Evolutionary conservation across 2,329 filamentous ascomycete genomes (phyloP).

Genomic region (Epichloe sibirici): DNA sequence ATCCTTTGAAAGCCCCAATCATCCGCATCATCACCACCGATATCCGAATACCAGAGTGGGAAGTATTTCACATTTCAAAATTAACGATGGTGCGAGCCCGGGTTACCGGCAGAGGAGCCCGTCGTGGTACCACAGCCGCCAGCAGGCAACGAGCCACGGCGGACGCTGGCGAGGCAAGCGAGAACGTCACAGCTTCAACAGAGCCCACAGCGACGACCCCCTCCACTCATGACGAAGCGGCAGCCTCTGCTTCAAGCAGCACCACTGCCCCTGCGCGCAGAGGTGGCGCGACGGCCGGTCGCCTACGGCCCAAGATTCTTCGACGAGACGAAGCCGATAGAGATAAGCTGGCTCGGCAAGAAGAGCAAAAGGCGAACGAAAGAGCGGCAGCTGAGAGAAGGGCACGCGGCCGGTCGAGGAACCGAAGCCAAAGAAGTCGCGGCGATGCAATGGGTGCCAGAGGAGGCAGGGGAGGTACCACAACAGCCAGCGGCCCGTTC

Average conservation of each 20-base stretch:
- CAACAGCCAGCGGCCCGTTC: constrained; percentile 28
- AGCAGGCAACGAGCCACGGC: constrained; percentile 8
- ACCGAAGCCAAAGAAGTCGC: constrained; percentile 30
- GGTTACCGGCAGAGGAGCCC: constrained; percentile 19
- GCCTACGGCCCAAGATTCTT: constrained; percentile 36
- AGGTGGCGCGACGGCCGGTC: constrained; percentile 21
- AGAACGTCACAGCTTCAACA: constrained; percentile 9
- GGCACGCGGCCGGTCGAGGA: constrained; percentile 25
- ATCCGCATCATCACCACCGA: constrained; percentile 4
- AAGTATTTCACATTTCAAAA: background rate
- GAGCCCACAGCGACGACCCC: constrained; percentile 10
- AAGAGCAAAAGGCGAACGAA: constrained; percentile 30
- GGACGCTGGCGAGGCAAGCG: constrained; percentile 16
- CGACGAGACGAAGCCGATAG: constrained; percentile 38
- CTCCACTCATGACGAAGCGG: constrained; percentile 9
- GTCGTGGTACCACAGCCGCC: constrained; percentile 18
- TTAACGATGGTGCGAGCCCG: constrained; percentile 22
- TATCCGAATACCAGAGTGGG: background rate
- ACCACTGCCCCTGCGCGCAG: constrained; percentile 15
- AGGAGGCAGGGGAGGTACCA: constrained; percentile 23
- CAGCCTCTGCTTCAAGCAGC: constrained; percentile 12
- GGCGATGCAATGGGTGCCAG: constrained; percentile 32
- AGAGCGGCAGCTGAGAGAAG: constrained; percentile 27
- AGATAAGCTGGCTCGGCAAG: constrained; percentile 32
- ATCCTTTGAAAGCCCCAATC: constrained; percentile 6